Evolutionary conservation across 495 filamentous ascomycete species (phyloP), one percentile per base, ranked within the genome.

Genomic region (Talaromyces ruber): DNA sequence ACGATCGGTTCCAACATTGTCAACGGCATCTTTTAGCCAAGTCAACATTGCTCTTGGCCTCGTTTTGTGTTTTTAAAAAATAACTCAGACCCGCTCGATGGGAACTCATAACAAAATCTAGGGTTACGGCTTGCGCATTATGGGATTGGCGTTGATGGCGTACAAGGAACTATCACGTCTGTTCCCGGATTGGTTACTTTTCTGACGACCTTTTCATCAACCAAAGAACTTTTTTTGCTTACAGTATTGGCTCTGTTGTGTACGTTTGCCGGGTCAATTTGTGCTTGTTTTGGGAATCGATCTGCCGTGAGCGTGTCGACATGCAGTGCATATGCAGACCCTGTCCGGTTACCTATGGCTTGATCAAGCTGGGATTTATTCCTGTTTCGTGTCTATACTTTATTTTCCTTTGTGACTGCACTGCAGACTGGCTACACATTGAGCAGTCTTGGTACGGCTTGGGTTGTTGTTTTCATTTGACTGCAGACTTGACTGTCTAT

Each of bases 1-100:
- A 95, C 94, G 4, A 85, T 97, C 63, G 94, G 94, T 29, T 83
- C 86, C 60, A 93, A 96, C 63, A 87, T 98, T 69, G 94, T 98
- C 60, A 95, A 96, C 71, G 84, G 86, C 59, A 95, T 98, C 58
- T 95, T 96, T 72, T 95, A 85, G 64, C 60, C 29, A 37, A 60
- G 14, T 26, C 55, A 26, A 18, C 6, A 24, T 56, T 58, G 21
- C 52, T 18, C 24, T 61, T 62, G 9, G 58, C 59, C 26, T 58
- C 65, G 64, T 21, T 47, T 47, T 34, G 3, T 47, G 21, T 51
- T 52, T 52, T 60, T 24, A 45, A 60, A 45, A 60, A 39, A 45
- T 43, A 8, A n/a, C n/a, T 58, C 57, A 4, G 14, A 53, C 34
- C 34, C 22, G 7, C 25, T 3, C 4, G 30, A 43, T 39, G 16